Conservation (phyloP, 768 basidiomycete species). For the Leccinum disarticulatum region DNA sequence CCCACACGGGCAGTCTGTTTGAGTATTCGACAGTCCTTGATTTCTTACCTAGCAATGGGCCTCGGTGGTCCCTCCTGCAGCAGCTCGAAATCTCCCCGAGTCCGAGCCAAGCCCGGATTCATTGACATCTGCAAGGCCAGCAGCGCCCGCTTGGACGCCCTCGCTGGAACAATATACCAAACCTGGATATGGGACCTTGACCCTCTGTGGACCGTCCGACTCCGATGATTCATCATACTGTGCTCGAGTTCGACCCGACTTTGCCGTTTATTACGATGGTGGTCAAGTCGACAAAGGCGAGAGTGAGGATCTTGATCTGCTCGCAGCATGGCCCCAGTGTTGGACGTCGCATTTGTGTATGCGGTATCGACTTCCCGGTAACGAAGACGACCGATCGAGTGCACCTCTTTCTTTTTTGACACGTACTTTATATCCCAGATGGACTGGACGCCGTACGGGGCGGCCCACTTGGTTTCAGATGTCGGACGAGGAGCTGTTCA, state of each 20-base stretch:
- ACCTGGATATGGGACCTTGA: constrained; percentile 34
- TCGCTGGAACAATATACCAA: constrained; percentile 28
- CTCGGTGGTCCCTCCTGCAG: neutral
- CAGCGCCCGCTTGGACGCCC: constrained; percentile 17
- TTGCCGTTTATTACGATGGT: too few relatives aligned
- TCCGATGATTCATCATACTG: constrained; percentile 23
- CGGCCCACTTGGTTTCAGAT: constrained; percentile 19
- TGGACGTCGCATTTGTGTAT: constrained; percentile 41
- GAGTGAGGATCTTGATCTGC: constrained; percentile 14
- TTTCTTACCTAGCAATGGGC: neutral
- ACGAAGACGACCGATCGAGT: too few relatives aligned
- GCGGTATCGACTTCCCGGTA: constrained; percentile 4
- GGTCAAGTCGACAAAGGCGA: too few relatives aligned
- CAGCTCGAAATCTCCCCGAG: neutral
- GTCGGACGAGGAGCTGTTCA: neutral
- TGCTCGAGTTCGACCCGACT: constrained; percentile 22
- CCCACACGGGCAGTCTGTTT: neutral
- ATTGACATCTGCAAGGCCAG: neutral
- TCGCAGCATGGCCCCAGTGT: constrained; percentile 12
- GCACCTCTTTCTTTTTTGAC: constrained; percentile 14
- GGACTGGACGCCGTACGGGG: constrained; percentile 9
- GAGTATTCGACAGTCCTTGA: neutral
- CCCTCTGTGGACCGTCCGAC: constrained; percentile 33
- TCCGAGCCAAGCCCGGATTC: neutral
- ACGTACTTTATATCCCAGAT: constrained; percentile 13